Conservation (phyloP, 768 basidiomycete species). For the Cubamyces sp. region DNA sequence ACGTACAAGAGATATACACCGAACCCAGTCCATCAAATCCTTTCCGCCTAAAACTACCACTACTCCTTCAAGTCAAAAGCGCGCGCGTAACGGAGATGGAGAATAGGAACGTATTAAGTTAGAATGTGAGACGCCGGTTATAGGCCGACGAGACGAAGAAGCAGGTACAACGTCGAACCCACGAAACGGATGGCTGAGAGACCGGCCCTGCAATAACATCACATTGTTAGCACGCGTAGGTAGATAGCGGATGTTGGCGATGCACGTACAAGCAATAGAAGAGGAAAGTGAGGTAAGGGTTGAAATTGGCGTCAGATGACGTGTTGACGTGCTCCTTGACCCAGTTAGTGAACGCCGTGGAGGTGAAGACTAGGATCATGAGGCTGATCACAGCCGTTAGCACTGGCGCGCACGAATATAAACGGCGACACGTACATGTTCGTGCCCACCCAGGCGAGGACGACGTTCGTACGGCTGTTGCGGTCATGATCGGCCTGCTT, state of each 20-base stretch:
- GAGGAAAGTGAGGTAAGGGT: constrained; percentile 86
- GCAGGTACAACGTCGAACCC: constrained; percentile 77
- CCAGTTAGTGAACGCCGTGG: constrained; percentile 76
- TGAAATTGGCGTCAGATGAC: constrained; percentile 63
- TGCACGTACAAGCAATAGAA: constrained; percentile 62
- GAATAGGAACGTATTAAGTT: constrained; percentile 13
- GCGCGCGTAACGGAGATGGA: neutral
- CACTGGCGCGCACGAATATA: neutral
- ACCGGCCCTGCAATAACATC: constrained; percentile 56
- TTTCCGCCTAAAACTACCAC: neutral
- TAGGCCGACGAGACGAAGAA: constrained; percentile 72
- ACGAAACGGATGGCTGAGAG: constrained; percentile 81
- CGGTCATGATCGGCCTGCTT: constrained; percentile 89
- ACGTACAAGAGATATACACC: constrained; percentile 24
- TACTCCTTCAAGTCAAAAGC: neutral
- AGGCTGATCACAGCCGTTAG: constrained; percentile 43
- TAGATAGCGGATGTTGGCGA: constrained; percentile 1
- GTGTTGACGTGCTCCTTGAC: constrained; percentile 58
- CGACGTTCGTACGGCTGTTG: constrained; percentile 84
- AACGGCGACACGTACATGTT: constrained; percentile 65
- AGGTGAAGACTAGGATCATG: constrained; percentile 78
- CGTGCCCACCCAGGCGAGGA: constrained; percentile 79
- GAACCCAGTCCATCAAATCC: constrained; percentile 9
- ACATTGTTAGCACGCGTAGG: neutral
- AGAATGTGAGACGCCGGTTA: constrained; percentile 36